Base-by-base conservation (phyloP, 352 stramenopile genomes). In the Hyaloperonospora brassicae region DNA sequence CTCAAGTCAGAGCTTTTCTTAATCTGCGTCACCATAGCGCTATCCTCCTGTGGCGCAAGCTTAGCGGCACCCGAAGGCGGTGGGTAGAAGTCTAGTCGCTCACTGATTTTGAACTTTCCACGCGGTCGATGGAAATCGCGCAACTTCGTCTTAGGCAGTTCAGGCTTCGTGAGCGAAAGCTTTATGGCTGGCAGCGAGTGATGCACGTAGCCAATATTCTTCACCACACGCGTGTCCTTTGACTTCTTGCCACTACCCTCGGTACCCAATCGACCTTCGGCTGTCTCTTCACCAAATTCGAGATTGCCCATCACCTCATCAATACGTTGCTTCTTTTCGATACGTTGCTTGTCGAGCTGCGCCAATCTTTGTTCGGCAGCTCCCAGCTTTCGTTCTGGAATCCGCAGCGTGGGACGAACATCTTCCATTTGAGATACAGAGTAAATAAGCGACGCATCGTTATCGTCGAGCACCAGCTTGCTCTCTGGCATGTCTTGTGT, bases 101-200 rank as follows among this genome's bases (percentile, higher is more conserved):
- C 84, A 47, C 87, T 90, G 47, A 92, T 91, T 65, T 91, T 90
- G 52, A 94, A 94, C 45, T 88, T 90, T 31, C 79, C 79, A 10
- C 84, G 78, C 23, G 84, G 84, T 11, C 84, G 72, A 63, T 94
- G 84, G 45, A 92, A 90, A 36, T 90, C 81, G 5, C 84, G 77
- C 31, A 94, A 50, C 42, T 92, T 90, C 1, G 79, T 54, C 58
- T 91, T 90, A 1, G 81, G 78, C 0, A 94, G 68, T 62, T 94
- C 84, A 17, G 84, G 80, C 34, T 93, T 93, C 5, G 80, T 91
- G 47, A 91, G 68, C 34, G 77, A 87, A 22, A 93, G 70, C 64
- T 94, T 92, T 62, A 92, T 91, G 9, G 84, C 84, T n/a, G 80
- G 81, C 10, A 94, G 62, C 12, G 81, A 92, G 59, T 94, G 84